Percentiles rank a stretch among this genome's conserved stretches.
These are phyloP conservation scores for Zygoascus ofunaensis DNA, from an alignment of 805 yeast species.

Conservation along the genomic window DNA sequence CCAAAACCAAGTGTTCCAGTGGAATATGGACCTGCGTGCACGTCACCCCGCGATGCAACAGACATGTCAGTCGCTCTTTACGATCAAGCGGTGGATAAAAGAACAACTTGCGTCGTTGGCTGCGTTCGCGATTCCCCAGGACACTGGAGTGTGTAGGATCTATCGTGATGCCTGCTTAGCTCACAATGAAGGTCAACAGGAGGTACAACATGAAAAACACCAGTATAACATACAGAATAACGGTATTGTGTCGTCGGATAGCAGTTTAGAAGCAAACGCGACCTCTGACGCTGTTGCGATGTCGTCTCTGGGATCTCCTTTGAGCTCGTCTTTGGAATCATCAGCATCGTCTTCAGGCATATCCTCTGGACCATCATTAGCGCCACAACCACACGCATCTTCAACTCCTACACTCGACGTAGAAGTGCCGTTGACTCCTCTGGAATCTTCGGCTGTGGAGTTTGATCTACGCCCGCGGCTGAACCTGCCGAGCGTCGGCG, in stretches of 20 bases:
- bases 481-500: slow-evolving; percentile 32
- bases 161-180: too few relatives aligned
- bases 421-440: not conserved
- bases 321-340: not conserved
- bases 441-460: slow-evolving; percentile 34
- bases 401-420: too few relatives aligned
- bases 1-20: not conserved
- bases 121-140: slow-evolving; percentile 3
- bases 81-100: not conserved
- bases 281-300: not conserved
- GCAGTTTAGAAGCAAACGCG: not conserved
- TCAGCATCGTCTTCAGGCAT: not conserved
- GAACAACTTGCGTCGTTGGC: not conserved
- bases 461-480: slow-evolving; percentile 40
- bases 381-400: too few relatives aligned
- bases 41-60: not conserved
- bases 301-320: not conserved
- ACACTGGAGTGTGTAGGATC: not conserved
- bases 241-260: not conserved
- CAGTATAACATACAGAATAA: not conserved
- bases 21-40: not conserved
- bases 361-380: too few relatives aligned
- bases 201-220: not conserved
- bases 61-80: not conserved
- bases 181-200: not conserved